phyloP scores from a whole-genome alignment of 768 basidiomycete species.

The Aureoboletus auriporus region DNA sequence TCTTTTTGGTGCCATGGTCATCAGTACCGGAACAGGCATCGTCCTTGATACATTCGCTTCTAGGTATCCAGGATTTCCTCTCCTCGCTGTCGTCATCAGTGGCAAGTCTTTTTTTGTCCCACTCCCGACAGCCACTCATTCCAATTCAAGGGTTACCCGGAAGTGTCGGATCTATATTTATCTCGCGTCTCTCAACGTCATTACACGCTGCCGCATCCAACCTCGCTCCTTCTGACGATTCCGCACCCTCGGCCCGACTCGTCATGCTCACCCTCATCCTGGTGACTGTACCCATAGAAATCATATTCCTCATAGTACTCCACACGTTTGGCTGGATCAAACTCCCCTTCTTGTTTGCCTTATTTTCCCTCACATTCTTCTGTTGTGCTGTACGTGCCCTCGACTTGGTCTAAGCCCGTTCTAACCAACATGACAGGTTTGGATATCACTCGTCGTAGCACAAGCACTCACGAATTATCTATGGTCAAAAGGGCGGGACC shows the following conservation, averaged over 20 bases:
- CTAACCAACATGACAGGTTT: constrained; percentile 45
- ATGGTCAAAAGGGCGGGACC: constrained; percentile 76
- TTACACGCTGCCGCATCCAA: constrained; percentile 51
- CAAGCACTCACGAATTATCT: constrained; percentile 65
- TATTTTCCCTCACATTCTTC: constrained; percentile 66
- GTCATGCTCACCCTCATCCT: constrained; percentile 66
- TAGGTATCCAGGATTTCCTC: constrained; percentile 80
- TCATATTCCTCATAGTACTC: constrained; percentile 68
- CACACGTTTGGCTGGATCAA: constrained; percentile 73
- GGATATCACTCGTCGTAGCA: constrained; percentile 65
- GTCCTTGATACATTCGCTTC: constrained; percentile 89
- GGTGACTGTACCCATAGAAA: constrained; percentile 77
- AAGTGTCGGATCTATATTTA: constrained; percentile 84
- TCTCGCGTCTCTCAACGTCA: constrained; percentile 86
- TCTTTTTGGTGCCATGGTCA: constrained; percentile 84
- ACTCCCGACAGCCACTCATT: neutral
- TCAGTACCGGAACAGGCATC: constrained; percentile 85
- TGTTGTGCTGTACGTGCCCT: constrained; percentile 62
- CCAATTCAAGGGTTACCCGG: constrained; percentile 67
- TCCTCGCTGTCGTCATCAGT: constrained; percentile 84
- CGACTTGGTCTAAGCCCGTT: neutral
- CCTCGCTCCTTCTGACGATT: constrained; percentile 1
- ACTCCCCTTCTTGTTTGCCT: constrained; percentile 64
- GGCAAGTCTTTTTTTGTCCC: constrained; percentile 41
- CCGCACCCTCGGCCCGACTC: constrained; percentile 40